Conservation (phyloP, 805 yeast genomes). For the Wickerhamomyces canadensis region DNA sequence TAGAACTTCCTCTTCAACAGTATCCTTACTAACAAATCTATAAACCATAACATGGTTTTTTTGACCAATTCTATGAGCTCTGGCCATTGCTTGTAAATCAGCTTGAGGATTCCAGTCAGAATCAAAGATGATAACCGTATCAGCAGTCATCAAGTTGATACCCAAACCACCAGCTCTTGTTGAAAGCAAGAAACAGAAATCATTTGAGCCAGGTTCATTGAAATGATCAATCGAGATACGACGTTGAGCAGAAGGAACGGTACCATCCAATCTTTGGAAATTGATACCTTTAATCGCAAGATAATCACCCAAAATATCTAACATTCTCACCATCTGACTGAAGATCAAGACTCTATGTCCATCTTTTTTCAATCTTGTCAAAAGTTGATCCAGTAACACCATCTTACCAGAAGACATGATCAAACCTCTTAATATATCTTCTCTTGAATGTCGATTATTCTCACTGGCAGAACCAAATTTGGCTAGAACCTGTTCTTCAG, state of each 20-base stretch:
- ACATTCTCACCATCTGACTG: constrained; percentile 95
- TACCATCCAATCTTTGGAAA: constrained; percentile 94
- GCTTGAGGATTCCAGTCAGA: constrained; percentile 99
- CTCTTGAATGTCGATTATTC: constrained; percentile 48
- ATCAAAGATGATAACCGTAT: constrained; percentile 95
- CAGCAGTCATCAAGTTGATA: constrained; percentile 98
- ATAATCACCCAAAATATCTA: constrained; percentile 93
- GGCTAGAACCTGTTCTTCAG: constrained; percentile 74
- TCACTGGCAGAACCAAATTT: constrained; percentile 49
- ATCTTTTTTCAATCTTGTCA: constrained; percentile 79
- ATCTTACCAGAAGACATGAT: constrained; percentile 98
- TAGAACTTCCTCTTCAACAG: constrained; percentile 94
- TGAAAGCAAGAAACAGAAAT: constrained; percentile 82
- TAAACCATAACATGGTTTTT: constrained; percentile 97
- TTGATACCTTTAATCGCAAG: constrained; percentile 78
- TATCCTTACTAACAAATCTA: constrained; percentile 95
- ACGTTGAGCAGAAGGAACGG: constrained; percentile 90
- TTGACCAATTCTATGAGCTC: constrained; percentile 99
- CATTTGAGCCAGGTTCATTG: constrained; percentile 89
- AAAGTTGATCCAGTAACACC: constrained; percentile 88
- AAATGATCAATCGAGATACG: constrained; percentile 94
- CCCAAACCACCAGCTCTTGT: constrained; percentile 99
- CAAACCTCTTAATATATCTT: constrained; percentile 79
- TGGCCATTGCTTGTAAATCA: constrained; percentile 98
- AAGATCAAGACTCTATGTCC: constrained; percentile 95